phyloP scores from a whole-genome alignment of 768 basidiomycete genomes.

The Termitomyces sp. region DNA sequence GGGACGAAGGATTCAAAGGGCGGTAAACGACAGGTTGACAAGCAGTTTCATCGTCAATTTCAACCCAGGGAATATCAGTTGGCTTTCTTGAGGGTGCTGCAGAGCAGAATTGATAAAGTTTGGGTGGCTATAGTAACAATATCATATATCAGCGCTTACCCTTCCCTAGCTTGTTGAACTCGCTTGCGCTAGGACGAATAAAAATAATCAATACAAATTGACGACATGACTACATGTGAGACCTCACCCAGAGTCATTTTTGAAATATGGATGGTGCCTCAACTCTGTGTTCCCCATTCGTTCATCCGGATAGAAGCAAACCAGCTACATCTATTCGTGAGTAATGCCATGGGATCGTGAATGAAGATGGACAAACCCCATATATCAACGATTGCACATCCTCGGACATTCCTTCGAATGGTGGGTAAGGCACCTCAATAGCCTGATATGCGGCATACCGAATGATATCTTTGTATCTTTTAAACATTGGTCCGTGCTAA shows the following conservation, averaged over 20 bases:
- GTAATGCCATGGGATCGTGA: neutral
- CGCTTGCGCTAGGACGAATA: neutral
- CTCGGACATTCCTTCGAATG: conserved; percentile 1
- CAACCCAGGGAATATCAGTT: neutral
- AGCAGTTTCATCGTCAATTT: conserved; percentile 1
- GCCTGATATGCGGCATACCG: neutral
- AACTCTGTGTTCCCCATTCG: neutral
- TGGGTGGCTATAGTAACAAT: neutral
- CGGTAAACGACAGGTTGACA: neutral
- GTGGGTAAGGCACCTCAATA: neutral
- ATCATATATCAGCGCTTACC: neutral
- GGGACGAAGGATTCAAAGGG: neutral
- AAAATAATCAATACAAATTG: neutral
- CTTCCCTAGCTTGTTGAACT: neutral
- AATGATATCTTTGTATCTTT: neutral
- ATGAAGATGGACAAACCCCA: neutral
- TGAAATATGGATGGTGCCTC: conserved; percentile 1
- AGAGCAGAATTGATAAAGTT: neutral
- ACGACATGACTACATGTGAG: neutral
- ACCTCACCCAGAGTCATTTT: neutral
- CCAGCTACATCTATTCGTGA: neutral
- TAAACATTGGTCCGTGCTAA: neutral
- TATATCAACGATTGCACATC: neutral
- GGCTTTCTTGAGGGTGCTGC: neutral
- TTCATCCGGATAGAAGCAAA: neutral